Percentiles rank a stretch among this genome's conserved stretches.
These are phyloP conservation scores for Ceratocystis smalleyi DNA, from an alignment of 2,329 filamentous ascomycete species.

Conservation along the genomic window DNA sequence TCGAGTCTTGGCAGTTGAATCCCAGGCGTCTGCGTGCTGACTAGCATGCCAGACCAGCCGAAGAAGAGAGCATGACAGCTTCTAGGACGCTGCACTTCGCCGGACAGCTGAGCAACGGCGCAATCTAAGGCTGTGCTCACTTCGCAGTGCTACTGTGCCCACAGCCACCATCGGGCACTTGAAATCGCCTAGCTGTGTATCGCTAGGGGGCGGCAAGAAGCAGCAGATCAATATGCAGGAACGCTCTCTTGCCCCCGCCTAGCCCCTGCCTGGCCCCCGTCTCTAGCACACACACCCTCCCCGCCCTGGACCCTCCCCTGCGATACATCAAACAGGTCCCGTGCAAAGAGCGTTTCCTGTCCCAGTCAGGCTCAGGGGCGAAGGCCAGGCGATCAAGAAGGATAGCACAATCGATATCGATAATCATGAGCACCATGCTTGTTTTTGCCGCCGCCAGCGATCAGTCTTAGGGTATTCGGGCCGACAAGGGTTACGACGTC, in stretches of 20 bases:
- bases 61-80: too few relatives aligned
- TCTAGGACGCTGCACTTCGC: too few relatives aligned
- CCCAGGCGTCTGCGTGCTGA: neutral
- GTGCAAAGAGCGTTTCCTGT: conserved; percentile 6
- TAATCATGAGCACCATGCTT: neutral
- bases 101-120: too few relatives aligned
- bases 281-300: neutral
- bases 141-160: too few relatives aligned
- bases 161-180: too few relatives aligned
- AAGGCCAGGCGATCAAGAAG: neutral
- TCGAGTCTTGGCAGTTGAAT: neutral
- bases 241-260: too few relatives aligned
- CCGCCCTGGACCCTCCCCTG: neutral
- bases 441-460: neutral
- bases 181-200: too few relatives aligned
- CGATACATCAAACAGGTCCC: neutral
- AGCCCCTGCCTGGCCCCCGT: neutral
- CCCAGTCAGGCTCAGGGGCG: conserved; percentile 9
- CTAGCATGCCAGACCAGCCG: neutral
- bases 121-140: too few relatives aligned
- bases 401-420: neutral
- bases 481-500: neutral
- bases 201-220: too few relatives aligned
- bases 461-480: neutral
- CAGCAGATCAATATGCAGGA: too few relatives aligned